phyloP scores from a whole-genome alignment of 108 stramenopile genomes.

The Pseudonitzschia multistriata region DNA sequence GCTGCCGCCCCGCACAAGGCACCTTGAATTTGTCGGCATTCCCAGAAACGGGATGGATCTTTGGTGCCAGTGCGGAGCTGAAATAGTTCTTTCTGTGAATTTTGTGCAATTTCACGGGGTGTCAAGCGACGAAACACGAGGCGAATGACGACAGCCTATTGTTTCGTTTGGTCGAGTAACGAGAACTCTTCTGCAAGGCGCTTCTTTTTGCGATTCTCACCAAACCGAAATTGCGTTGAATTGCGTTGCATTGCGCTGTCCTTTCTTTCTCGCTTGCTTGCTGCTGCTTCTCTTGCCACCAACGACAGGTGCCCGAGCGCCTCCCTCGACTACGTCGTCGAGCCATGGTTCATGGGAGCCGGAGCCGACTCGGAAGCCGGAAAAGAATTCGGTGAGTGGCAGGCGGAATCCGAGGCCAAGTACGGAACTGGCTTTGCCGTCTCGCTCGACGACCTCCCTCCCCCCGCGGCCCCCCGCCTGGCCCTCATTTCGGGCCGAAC shows the following conservation, averaged over 20 bases:
- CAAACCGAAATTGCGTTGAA: background rate
- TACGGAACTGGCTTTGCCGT: slow-evolving; percentile 61
- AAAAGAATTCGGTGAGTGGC: slow-evolving; percentile 69
- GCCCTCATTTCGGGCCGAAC: slow-evolving; percentile 87
- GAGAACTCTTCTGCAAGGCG: background rate
- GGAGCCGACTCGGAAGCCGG: slow-evolving; percentile 71
- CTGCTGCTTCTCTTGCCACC: background rate
- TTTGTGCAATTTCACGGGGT: background rate
- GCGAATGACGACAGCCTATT: slow-evolving; percentile 1
- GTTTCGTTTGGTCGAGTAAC: background rate
- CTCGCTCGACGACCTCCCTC: slow-evolving; percentile 66
- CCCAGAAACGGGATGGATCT: background rate
- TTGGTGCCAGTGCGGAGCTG: background rate
- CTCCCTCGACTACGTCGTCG: slow-evolving; percentile 76
- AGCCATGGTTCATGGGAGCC: slow-evolving; percentile 86
- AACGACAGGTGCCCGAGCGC: slow-evolving; percentile 75
- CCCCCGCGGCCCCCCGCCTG: slow-evolving; percentile 64
- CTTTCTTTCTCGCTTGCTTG: slow-evolving; percentile 5
- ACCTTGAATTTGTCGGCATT: background rate
- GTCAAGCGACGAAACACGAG: background rate
- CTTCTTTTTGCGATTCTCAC: background rate
- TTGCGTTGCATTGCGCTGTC: background rate
- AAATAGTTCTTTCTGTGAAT: background rate
- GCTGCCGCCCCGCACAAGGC: background rate
- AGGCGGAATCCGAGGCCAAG: slow-evolving; percentile 44